Evolutionary conservation across 2,329 filamentous ascomycete genomes (phyloP).

Genomic region (Epichloe elymi): DNA sequence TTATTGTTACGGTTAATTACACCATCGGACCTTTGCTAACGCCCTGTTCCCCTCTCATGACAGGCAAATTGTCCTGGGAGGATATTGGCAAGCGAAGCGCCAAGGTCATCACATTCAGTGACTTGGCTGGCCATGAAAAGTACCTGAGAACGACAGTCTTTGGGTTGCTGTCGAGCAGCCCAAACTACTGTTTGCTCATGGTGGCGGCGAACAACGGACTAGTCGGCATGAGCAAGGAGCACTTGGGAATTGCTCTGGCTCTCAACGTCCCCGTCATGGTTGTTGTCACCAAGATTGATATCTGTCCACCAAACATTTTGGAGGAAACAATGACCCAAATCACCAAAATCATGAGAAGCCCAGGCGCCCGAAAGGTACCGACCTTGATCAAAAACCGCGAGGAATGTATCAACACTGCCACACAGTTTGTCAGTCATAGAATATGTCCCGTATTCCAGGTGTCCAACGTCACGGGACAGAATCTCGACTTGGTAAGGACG

Average conservation of each 20-base stretch:
- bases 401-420: slow-evolving; percentile 88
- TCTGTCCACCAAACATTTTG: slow-evolving; percentile 89
- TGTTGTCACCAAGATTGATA: slow-evolving; percentile 95
- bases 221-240: slow-evolving; percentile 97
- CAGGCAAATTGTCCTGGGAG: slow-evolving; percentile 73
- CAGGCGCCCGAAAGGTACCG: slow-evolving; percentile 86
- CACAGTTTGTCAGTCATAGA: slow-evolving; percentile 86
- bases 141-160: slow-evolving; percentile 96
- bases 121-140: slow-evolving; percentile 87
- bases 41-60: not conserved
- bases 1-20: not conserved
- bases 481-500: slow-evolving; percentile 75
- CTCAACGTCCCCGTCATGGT: slow-evolving; percentile 98
- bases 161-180: slow-evolving; percentile 82
- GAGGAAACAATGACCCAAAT: slow-evolving; percentile 88
- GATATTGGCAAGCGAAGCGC: slow-evolving; percentile 91
- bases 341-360: slow-evolving; percentile 84
- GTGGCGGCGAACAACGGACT: slow-evolving; percentile 96
- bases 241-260: slow-evolving; percentile 85
- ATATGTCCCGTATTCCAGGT: slow-evolving; percentile 98
- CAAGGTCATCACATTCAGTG: slow-evolving; percentile 94
- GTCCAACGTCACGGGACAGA: slow-evolving; percentile 91
- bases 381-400: slow-evolving; percentile 88
- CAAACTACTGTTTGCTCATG: slow-evolving; percentile 96
- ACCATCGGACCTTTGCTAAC: not conserved